phyloP scores from a whole-genome alignment of 768 basidiomycete genomes.

The Phanerochaete carnosa region DNA sequence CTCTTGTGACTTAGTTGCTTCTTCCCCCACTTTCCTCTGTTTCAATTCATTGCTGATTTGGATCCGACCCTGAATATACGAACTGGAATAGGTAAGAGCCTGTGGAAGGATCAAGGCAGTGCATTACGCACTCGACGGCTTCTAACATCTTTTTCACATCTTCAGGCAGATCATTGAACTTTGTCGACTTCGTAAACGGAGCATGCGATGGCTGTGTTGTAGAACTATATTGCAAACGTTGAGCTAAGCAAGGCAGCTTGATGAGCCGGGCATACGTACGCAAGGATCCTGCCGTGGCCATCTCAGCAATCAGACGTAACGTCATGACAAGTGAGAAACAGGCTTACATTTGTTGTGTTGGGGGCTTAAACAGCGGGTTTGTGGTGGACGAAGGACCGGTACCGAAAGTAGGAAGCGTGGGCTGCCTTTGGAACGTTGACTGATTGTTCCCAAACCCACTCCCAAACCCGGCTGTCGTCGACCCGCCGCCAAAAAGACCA shows the following conservation, averaged over 20 bases:
- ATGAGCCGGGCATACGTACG: neutral
- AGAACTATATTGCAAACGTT: neutral
- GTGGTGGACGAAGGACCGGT: conserved; percentile 4
- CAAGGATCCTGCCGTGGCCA: neutral
- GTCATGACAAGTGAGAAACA: neutral
- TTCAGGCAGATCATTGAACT: conserved; percentile 82
- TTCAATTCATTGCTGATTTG: conserved; percentile 81
- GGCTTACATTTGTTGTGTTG: conserved; percentile 20
- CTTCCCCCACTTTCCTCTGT: conserved; percentile 71
- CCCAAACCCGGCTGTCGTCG: conserved; percentile 8
- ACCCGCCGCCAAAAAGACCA: conserved; percentile 21
- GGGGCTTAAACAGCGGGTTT: conserved; percentile 11
- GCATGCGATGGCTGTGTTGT: conserved; percentile 16
- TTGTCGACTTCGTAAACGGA: conserved; percentile 56
- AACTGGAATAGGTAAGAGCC: conserved; percentile 31
- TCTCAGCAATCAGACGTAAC: neutral
- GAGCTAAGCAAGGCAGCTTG: neutral
- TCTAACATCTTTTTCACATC: conserved; percentile 62
- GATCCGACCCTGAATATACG: conserved; percentile 71
- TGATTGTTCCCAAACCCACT: conserved; percentile 28
- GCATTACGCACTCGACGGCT: conserved; percentile 57
- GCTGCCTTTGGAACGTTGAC: conserved; percentile 7
- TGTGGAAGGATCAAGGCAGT: neutral
- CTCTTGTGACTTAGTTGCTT: conserved; percentile 70
- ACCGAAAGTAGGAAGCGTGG: conserved; percentile 18